Percentiles rank a stretch among this genome's conserved stretches.
phyloP scores from a whole-genome alignment of 371 early-diverging fungal species.

The Fennellomyces sp. region DNA sequence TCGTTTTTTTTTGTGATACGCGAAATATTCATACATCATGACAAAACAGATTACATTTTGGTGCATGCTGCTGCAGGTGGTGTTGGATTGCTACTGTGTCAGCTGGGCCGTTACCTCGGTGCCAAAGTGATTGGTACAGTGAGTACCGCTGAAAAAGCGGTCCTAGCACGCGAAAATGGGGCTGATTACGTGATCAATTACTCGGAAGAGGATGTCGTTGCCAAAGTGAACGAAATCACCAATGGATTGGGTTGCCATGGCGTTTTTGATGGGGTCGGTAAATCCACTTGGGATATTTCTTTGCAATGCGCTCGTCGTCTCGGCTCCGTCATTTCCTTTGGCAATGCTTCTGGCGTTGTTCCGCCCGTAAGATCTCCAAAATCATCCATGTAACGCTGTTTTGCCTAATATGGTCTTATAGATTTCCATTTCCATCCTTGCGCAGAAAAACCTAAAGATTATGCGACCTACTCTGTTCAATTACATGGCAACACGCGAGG shows the following conservation, averaged over 20 bases:
- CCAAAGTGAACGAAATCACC: conserved; percentile 79
- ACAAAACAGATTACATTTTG: conserved; percentile 75
- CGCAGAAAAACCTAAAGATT: conserved; percentile 74
- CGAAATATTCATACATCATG: too few relatives aligned
- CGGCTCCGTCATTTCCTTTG: conserved; percentile 87
- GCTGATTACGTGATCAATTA: conserved; percentile 83
- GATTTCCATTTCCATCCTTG: conserved; percentile 66
- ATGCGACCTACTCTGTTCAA: conserved; percentile 79
- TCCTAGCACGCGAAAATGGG: conserved; percentile 71
- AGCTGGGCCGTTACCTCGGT: conserved; percentile 78
- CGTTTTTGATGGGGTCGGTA: conserved; percentile 93
- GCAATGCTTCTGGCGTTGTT: conserved; percentile 89
- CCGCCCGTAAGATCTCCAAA: conserved; percentile 59
- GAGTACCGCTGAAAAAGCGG: conserved; percentile 81
- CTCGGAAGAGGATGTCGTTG: conserved; percentile 64
- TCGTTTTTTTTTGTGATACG: too few relatives aligned
- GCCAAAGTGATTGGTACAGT: conserved; percentile 91
- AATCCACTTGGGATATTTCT: conserved; percentile 81
- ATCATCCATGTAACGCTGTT: too few relatives aligned
- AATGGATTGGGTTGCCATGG: conserved; percentile 80
- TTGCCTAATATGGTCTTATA: conserved; percentile 4
- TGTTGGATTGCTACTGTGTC: conserved; percentile 78
- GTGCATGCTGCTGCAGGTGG: conserved; percentile 95
- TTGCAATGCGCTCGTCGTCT: conserved; percentile 69
- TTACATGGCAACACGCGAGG: conserved; percentile 75